Evolutionary conservation across 2,329 filamentous ascomycete species (phyloP), one percentile per base, ranked within the genome.

Genomic region (Talaromyces marneffei): DNA sequence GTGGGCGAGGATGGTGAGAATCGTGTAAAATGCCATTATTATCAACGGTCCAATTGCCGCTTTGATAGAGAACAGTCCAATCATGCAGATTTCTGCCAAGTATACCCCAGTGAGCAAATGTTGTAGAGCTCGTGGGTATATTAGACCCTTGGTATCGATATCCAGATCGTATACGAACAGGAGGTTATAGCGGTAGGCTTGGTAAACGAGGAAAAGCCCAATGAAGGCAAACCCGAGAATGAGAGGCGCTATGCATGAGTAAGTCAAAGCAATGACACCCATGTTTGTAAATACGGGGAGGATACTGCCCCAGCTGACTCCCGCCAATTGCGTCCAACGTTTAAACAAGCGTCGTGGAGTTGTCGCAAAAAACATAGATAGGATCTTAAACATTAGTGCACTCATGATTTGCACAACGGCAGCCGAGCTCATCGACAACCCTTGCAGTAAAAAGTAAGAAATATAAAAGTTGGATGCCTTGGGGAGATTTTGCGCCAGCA

Each of bases 381-480:
- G 79, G 10, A 95, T 74, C 50, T 85, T 85, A 72, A 89, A 91
- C 23, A 93, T 78, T 20, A 91, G 70, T 27, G 96, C 83, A 25
- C 91, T 90, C 27, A 79, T 81, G 35, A 88, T 80, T 66, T 95
- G 91, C 1, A 94, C 81, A 1, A 97, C 75, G 0, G 89, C 83
- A 53, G 86, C 82, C 0, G 90, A 85, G 9, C 91, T 89, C 63
- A 92, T 84, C 3, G 86, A 87, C 48, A 97, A 73, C 31, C 93
- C 94, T 73, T 97, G 92, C 0, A 99, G 87, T 25, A 97, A 84
- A 68, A 97, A 96, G 78, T 97, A 99, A 0, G 89, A 92, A 14
- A 97, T 88, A 75, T 97, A 99, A 71, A 97, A 95, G 75, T 96
- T 97, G 62, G 91, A 93, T 0, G 92, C 88, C 66, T 87, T 90